Percentiles rank a stretch among this genome's conserved stretches.
These are phyloP conservation scores for Cotoneaster glaucophyllus DNA, from an alignment of 306 rosid species.

Conservation along the genomic window DNA sequence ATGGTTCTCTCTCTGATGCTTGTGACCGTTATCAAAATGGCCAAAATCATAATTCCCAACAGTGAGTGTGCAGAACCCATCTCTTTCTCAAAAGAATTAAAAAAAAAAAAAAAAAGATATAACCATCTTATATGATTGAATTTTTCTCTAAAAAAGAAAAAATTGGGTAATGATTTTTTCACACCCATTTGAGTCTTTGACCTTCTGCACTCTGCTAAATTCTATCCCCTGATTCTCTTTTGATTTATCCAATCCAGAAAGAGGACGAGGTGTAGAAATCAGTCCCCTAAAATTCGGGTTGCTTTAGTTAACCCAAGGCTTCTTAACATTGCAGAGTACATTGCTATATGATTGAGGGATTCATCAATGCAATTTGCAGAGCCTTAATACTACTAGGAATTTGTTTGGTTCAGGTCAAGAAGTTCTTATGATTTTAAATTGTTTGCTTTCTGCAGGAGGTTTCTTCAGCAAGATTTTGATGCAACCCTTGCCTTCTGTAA, in stretches of 20 bases:
- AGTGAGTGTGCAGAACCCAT: slow-evolving; percentile 50
- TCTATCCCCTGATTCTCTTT: no score
- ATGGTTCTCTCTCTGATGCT: slow-evolving; percentile 82
- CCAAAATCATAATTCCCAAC: slow-evolving; percentile 74
- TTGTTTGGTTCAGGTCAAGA: not conserved
- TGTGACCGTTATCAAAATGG: slow-evolving; percentile 76
- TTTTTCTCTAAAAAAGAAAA: not conserved
- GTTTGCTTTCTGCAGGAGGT: slow-evolving; percentile 55
- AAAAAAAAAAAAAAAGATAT: no score
- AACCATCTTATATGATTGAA: not conserved
- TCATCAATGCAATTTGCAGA: slow-evolving; percentile 1
- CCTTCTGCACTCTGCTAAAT: no score
- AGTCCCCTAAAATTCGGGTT: not conserved
- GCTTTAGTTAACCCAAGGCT: not conserved
- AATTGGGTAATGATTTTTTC: no score
- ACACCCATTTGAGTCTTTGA: no score
- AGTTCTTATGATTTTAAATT: not conserved
- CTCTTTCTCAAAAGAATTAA: not conserved
- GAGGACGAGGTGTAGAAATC: no score
- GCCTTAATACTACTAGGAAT: not conserved
- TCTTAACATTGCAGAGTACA: not conserved
- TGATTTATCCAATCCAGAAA: no score
- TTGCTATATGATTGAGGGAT: not conserved
- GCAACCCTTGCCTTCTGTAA: slow-evolving; percentile 79
- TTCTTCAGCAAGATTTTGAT: slow-evolving; percentile 96